Base-by-base conservation (phyloP, 148 eudicot genomes). In the Vaccinium macrocarpon region DNA sequence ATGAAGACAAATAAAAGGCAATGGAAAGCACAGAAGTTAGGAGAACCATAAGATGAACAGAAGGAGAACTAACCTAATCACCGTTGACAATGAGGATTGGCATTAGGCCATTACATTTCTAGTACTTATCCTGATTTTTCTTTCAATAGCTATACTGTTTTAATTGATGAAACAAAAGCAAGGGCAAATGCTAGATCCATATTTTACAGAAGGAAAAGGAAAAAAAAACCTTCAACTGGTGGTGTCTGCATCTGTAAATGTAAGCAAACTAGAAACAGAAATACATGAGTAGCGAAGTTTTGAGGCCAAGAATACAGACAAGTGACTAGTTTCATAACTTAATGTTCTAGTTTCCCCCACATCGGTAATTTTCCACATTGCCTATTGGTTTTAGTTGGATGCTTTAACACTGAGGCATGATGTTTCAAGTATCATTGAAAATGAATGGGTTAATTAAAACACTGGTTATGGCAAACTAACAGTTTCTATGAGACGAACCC, bases 261-360 rank as follows among this genome's bases (percentile, higher is more conserved):
- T 35, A 9, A 8, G 5, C 21, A 35, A 73, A 74, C 50, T 6
- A 3, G 46, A 42, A 42, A 8, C 46, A 42, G 1, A 42, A 10
- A 35, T 38, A 35, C 21, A 46, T 19, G 8, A 74, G 51, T 42
- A 35, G 46, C 10, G 25, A 74, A 74, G 21, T 74, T 42, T 21
- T 18, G 46, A 74, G 77, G 5, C 77, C 77, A 74, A 42, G 25
- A 46, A 74, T 35, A 72, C 10, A 0, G n/a, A 74, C 42, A 5
- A 74, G n/a, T 74, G 51, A 74, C 77, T 38, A 73, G 50, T 38
- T 38, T 73, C 50, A 73, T 73, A 32, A 15, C 50, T 73, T 38
- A 73, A 3, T 64, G 71, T 23, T 64, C 71, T 11, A 64, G 66
- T 64, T 64, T 9, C 29, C 23, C 71, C 14, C 12, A 66, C 72